Conservation (phyloP, 306 rosid species). For the Sophora flavescens region DNA sequence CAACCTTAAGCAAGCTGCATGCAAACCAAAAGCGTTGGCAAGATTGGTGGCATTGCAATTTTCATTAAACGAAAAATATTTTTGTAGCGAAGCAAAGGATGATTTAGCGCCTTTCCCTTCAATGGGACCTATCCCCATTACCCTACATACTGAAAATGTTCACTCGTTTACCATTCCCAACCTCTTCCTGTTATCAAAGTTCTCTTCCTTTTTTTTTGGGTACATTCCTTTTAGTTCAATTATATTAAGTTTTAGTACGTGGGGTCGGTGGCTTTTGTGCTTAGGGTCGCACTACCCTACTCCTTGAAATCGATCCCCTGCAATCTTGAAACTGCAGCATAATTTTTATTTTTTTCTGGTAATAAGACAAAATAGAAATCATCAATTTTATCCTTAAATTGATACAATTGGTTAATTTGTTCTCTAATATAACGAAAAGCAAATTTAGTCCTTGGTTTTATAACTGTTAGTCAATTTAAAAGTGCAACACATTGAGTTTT, state of each 20-base stretch:
- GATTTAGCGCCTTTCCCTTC: conserved; percentile 44
- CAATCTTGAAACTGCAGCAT: no score
- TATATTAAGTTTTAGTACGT: conserved; percentile 33
- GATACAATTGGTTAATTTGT: no score
- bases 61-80: conserved; percentile 24
- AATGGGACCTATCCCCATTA: conserved; percentile 20
- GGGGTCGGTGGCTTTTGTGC: conserved; percentile 30
- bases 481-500: no score
- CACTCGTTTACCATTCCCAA: background rate
- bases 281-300: background rate
- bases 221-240: conserved; percentile 19
- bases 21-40: background rate
- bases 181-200: background rate
- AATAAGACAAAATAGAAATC: no score
- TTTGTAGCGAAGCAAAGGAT: background rate
- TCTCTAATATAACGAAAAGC: no score
- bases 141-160: background rate
- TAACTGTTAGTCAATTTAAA: no score
- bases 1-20: background rate
- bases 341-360: no score
- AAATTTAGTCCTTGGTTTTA: no score
- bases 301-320: no score
- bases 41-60: conserved; percentile 21
- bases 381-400: no score
- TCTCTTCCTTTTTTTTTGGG: background rate